Evolutionary conservation across 2,329 filamentous ascomycete species (phyloP), one percentile per base, ranked within the genome.

Genomic region (Neonectria neomacrospora): DNA sequence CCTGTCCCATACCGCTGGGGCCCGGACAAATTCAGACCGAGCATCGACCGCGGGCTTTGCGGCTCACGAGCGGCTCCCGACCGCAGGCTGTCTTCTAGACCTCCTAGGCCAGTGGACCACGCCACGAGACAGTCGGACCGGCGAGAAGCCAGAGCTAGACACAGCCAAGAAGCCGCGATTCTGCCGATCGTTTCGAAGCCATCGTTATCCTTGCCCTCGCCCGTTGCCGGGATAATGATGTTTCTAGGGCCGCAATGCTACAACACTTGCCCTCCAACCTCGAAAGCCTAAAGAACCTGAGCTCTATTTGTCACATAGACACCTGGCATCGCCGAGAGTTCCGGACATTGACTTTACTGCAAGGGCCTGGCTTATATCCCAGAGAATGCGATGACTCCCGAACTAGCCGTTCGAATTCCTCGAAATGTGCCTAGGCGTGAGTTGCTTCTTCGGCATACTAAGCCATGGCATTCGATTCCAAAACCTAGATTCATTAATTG

Each of bases 61-160:
- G 45, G 45, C 45, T 48, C 45, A 30, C 26, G 45, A 48, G 45
- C 45, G 45, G 45, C 45, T 30, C 45, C 45, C 45, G 26, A 28
- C 42, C 42, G 16, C 11, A 12, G 22, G 9, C 26, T 8, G 10
- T 5, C 26, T 28, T 30, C 23, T 30, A 12, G 23, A 48, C 45
- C 23, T 30, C 42, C n/a, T 12, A 20, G 45, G 18, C 16, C 12
- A 9, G 45, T 26, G 16, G 16, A 30, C 45, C 45, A 30, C 26
- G 23, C 30, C 26, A 30, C 23, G 45, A 48, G 26, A 26, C 45
- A 30, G 16, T 30, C 42, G 42, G 42, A 45, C 42, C 42, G 42
- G 20, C 20, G 42, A 9, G 22, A 20, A 48, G 14, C 22, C 14
- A n/a, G 23, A 47, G 23, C 44, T 48, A 48, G 45, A 3, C 8